Base-by-base conservation (phyloP, 2,329 filamentous ascomycete genomes). In the Aureobasidium sp. region DNA sequence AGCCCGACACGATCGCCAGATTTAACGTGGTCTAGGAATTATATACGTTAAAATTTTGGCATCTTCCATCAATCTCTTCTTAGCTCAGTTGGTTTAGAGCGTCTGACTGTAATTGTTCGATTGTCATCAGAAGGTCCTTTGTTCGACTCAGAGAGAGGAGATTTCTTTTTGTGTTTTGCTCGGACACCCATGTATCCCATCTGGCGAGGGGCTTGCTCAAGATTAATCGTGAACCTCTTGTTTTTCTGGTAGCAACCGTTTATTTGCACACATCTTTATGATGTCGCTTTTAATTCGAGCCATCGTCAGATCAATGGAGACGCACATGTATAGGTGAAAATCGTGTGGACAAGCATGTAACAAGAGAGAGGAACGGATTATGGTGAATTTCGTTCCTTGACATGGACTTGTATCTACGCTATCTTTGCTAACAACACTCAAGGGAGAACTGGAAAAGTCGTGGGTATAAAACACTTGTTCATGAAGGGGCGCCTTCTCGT, bases 51-150 rank as follows among this genome's bases (percentile, higher is more conserved):
- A 9, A 17, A 0, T 6, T 23, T 3, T 3, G 9, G 23, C 9
- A 33, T 4, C 1, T n/a, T 19, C 4, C 37, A 57, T 49, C 42
- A 58, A 58, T 58, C 55, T 58, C 55, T 43, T 40, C 55, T 57
- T 57, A 46, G 53, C 53, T 57, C 53, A 57, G 53, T 57, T 57
- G 53, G 53, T 46, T 55, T 57, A 57, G 53, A 57, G 53, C 53
- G 53, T 57, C 40, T 38, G 53, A 57, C 53, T 57, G 53, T 57
- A 57, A 57, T 57, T 45, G 53, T 25, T 53, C n/a, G 29, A 46
- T 57, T 57, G 40, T 54, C 27, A 57, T 57, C 53, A 38, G 40
- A 57, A 57, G 53, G 53, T 57, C 53, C 53, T 57, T 57, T 57
- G 53, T 57, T 57, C 53, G 53, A 57, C 40, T 57, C 53, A 57